Evolutionary conservation across 768 basidiomycete species (phyloP).

Genomic region (Russula foetens): DNA sequence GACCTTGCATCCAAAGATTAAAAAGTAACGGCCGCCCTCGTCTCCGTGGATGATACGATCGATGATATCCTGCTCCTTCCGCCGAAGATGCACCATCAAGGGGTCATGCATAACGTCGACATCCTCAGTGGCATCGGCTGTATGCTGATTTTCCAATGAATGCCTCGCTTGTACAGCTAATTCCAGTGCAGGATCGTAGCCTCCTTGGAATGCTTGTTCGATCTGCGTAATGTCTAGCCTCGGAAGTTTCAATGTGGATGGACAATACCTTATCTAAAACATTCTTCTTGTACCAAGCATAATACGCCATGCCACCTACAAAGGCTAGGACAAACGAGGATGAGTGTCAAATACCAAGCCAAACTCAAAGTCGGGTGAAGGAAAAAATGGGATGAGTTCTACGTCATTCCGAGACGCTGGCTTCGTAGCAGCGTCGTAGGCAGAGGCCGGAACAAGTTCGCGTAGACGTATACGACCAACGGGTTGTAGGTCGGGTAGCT

Average conservation of each 20-base stretch:
- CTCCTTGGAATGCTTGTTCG: conserved; percentile 65
- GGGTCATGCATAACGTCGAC: conserved; percentile 33
- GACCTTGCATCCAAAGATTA: conserved; percentile 74
- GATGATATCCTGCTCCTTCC: conserved; percentile 67
- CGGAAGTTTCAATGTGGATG: background rate
- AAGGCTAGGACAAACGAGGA: conserved; percentile 38
- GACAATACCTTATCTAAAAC: conserved; percentile 64
- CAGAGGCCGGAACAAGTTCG: background rate
- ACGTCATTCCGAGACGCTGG: background rate
- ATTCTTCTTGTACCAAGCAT: conserved; percentile 75
- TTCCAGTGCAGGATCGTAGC: conserved; percentile 80
- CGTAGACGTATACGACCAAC: background rate
- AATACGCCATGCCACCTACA: conserved; percentile 61
- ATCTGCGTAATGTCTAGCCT: conserved; percentile 39
- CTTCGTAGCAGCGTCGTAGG: background rate
- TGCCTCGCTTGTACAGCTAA: conserved; percentile 43
- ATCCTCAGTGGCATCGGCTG: conserved; percentile 24
- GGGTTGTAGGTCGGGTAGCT: background rate
- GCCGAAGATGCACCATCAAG: conserved; percentile 55
- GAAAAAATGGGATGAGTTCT: background rate
- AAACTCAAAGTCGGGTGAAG: background rate
- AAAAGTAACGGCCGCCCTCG: conserved; percentile 64
- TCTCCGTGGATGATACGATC: conserved; percentile 73
- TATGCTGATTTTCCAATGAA: conserved; percentile 23
- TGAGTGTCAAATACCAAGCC: background rate